A percentile compares a stretch with the other conserved stretches of the same genome.
Evolutionary conservation across 768 basidiomycete species (phyloP).

Genomic region (Strobilomyces echinocephalus): DNA sequence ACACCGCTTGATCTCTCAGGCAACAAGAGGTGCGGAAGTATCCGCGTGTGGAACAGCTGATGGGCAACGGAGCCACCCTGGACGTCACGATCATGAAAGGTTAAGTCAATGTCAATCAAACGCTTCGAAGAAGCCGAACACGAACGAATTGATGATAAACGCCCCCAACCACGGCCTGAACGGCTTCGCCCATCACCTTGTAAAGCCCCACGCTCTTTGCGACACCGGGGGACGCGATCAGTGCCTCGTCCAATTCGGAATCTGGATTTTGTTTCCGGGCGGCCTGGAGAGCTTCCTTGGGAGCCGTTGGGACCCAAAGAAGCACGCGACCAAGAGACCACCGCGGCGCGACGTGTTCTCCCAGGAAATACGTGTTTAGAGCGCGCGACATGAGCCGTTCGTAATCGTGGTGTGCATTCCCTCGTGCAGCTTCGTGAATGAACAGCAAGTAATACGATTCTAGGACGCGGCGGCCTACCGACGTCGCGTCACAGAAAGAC

Average conservation of each 20-base stretch:
- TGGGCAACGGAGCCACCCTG: slow-evolving; percentile 34
- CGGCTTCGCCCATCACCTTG: slow-evolving; percentile 73
- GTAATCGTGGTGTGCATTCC: slow-evolving; percentile 48
- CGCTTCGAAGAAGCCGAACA: slow-evolving; percentile 24
- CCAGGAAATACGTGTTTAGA: slow-evolving; percentile 66
- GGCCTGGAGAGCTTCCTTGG: slow-evolving; percentile 31
- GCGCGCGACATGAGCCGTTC: slow-evolving; percentile 53
- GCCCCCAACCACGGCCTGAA: slow-evolving; percentile 72
- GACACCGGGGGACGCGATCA: slow-evolving; percentile 33
- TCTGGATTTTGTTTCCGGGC: slow-evolving; percentile 15
- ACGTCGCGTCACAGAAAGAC: neutral
- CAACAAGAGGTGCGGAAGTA: slow-evolving; percentile 30
- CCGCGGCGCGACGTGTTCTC: slow-evolving; percentile 66
- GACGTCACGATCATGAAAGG: neutral
- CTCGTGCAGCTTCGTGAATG: slow-evolving; percentile 50
- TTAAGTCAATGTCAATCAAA: slow-evolving; percentile 8
- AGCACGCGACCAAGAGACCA: slow-evolving; percentile 74
- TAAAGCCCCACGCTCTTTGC: slow-evolving; percentile 59
- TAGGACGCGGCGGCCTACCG: slow-evolving; percentile 68
- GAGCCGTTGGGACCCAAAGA: slow-evolving; percentile 65
- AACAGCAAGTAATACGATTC: slow-evolving; percentile 73
- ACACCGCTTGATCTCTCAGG: slow-evolving; percentile 25
- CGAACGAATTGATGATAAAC: slow-evolving; percentile 78
- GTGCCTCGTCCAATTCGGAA: slow-evolving; percentile 24
- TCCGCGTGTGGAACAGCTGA: slow-evolving; percentile 32